Percentiles rank a stretch among this genome's conserved stretches.
phyloP scores from a whole-genome alignment of 1,139 yeast genomes.

The Candida pseudoviswanathii region DNA sequence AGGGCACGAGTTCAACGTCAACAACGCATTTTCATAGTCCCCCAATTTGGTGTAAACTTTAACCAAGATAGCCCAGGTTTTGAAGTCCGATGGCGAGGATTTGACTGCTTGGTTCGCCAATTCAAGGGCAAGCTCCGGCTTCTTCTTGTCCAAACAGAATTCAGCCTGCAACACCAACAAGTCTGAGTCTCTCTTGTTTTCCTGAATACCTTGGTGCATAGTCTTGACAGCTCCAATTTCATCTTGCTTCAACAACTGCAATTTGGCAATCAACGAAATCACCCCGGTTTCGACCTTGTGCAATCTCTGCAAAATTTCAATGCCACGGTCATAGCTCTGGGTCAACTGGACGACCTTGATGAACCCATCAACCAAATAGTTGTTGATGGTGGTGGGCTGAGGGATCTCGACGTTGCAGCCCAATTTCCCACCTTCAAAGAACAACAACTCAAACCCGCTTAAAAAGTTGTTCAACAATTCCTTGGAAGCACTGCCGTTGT shows the following conservation, averaged over 20 bases:
- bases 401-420: constrained; percentile 74
- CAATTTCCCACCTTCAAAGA: constrained; percentile 64
- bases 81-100: constrained; percentile 82
- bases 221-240: constrained; percentile 77
- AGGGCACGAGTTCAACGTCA: constrained; percentile 89
- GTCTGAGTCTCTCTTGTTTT: constrained; percentile 65
- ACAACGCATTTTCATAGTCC: constrained; percentile 74
- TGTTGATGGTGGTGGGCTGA: constrained; percentile 67
- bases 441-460: constrained; percentile 58
- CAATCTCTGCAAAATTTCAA: constrained; percentile 48
- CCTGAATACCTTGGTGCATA: constrained; percentile 61
- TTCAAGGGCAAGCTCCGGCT: constrained; percentile 71
- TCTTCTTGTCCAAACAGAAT: constrained; percentile 65
- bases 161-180: constrained; percentile 64
- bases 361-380: constrained; percentile 78
- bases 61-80: constrained; percentile 78
- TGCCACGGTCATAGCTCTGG: constrained; percentile 63
- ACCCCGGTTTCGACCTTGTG: constrained; percentile 51
- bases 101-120: constrained; percentile 77
- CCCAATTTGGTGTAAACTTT: constrained; percentile 69
- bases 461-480: constrained; percentile 58
- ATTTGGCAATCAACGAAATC: constrained; percentile 56
- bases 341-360: constrained; percentile 65
- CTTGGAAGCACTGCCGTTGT: constrained; percentile 38
- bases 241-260: constrained; percentile 60